Evolutionary conservation across 2,329 filamentous ascomycete species (phyloP).

Genomic region (Eurotiales sp.): DNA sequence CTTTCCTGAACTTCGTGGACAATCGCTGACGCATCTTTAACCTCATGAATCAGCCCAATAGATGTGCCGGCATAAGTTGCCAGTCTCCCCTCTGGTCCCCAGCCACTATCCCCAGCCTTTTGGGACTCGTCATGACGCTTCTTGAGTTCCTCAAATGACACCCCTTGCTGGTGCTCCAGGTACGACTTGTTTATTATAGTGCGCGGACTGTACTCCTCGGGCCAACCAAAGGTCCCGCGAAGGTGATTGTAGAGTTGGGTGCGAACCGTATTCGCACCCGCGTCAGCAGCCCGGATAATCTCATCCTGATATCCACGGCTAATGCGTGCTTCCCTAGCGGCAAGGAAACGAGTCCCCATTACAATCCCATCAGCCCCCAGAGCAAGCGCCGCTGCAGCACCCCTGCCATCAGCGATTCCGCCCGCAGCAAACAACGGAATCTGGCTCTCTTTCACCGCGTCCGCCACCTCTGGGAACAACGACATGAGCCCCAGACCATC

Average conservation of each 20-base stretch:
- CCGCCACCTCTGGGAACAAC: conserved; percentile 51
- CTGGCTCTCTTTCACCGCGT: conserved; percentile 44
- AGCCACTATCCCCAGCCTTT: conserved; percentile 42
- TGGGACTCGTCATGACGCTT: conserved; percentile 39
- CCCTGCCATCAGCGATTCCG: conserved; percentile 52
- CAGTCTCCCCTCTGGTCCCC: conserved; percentile 48
- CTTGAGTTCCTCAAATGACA: conserved; percentile 46
- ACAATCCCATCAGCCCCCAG: conserved; percentile 54
- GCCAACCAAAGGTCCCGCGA: conserved; percentile 59
- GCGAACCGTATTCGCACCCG: conserved; percentile 49
- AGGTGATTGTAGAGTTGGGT: conserved; percentile 54
- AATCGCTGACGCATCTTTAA: conserved; percentile 39
- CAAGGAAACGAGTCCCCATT: conserved; percentile 64
- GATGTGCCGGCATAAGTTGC: conserved; percentile 50
- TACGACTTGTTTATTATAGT: conserved; percentile 57
- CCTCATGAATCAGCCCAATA: conserved; percentile 43
- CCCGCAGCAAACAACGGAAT: conserved; percentile 52
- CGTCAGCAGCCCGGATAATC: conserved; percentile 50
- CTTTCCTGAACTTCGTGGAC: conserved; percentile 26
- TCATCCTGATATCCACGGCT: conserved; percentile 51
- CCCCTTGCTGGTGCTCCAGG: conserved; percentile 39
- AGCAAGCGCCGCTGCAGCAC: conserved; percentile 47
- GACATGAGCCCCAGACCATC: conserved; percentile 49
- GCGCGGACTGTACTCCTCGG: conserved; percentile 55
- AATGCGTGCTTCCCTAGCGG: conserved; percentile 48